Evolutionary conservation across 371 early-diverging fungal species (phyloP).

Genomic region (Saksenaea oblongispora): DNA sequence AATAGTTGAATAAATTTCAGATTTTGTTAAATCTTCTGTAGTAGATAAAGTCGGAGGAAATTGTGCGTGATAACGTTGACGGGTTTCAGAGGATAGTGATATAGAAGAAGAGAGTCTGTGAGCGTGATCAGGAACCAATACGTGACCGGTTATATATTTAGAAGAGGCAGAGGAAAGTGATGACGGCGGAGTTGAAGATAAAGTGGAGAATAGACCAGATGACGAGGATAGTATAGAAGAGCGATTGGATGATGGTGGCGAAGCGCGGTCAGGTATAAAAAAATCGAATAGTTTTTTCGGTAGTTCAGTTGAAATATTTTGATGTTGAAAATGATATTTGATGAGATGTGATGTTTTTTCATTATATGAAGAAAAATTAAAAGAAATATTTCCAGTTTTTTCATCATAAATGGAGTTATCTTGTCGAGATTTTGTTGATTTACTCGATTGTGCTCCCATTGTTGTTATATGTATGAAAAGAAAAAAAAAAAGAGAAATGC

Average conservation of each 20-base stretch:
- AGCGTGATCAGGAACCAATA: constrained; percentile 3
- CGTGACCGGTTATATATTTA: constrained; percentile 3
- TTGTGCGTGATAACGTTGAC: neutral
- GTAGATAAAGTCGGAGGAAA: neutral
- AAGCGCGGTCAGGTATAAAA: neutral
- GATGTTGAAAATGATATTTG: neutral
- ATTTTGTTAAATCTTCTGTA: neutral
- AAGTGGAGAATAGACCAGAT: neutral
- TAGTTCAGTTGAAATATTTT: neutral
- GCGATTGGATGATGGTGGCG: neutral
- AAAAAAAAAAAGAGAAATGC: neutral
- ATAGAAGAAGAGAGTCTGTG: neutral
- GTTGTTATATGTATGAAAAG: neutral
- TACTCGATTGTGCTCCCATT: constrained; percentile 2
- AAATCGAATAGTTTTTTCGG: neutral
- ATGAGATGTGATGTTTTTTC: neutral
- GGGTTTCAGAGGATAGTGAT: neutral
- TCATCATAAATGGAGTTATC: neutral
- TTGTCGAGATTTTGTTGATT: constrained; percentile 1
- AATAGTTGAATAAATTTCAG: neutral
- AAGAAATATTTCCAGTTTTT: neutral
- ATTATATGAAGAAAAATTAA: neutral
- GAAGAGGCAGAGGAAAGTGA: constrained; percentile 3
- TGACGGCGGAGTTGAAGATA: constrained; percentile 5
- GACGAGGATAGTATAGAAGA: neutral